Base-by-base conservation (phyloP, 441 rosid species). In the Hypseocharis bilobata region DNA sequence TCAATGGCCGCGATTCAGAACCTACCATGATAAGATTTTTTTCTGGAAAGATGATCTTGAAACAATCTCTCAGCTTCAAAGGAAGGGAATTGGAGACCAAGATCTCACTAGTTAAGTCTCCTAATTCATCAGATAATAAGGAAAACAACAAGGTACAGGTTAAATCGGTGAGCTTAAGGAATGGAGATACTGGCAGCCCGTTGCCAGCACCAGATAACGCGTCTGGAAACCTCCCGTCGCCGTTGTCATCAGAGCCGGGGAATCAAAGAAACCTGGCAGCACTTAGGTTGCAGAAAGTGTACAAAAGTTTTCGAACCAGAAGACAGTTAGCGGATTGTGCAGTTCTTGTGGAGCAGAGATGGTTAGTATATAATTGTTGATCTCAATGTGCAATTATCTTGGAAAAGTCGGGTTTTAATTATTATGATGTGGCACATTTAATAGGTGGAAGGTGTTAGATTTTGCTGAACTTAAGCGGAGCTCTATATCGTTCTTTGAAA, bases 281-380 rank as follows among this genome's bases (percentile, higher is more conserved):
- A 11, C 68, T 85, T 19, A 84, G 82, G 70, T 72, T 92, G 70
- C 97, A 87, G 84, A 92, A 88, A 30, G 98, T 92, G 40, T 92
- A 88, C 49, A 90, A 87, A 64, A 92, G 98, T 70, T 90, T 92
- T 70, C 79, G 96, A 42, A 92, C 97, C 0, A 83, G 97, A 60
- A 78, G 98, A 78, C 88, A 85, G 89, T 86, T 92, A 2, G 98
- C 97, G 0, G 95, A 92, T 82, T 88, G 98, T 55, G 97, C 97
- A 0, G 94, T 92, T 70, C 83, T 90, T 19, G 89, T 84, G 26
- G 96, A 90, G 74, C 96, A 92, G 74, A 84, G 92, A 87, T 90
- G 97, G 98, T 92, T 60, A 67, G 80, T 77, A 38, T 64, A 26
- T 60, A 51, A 44, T 14, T 52, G 60, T 38, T 8, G 5, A 27